Evolutionary conservation across 1,284 basidiomycete species (phyloP).

Genomic region (Sanghuangporus sanghuang): DNA sequence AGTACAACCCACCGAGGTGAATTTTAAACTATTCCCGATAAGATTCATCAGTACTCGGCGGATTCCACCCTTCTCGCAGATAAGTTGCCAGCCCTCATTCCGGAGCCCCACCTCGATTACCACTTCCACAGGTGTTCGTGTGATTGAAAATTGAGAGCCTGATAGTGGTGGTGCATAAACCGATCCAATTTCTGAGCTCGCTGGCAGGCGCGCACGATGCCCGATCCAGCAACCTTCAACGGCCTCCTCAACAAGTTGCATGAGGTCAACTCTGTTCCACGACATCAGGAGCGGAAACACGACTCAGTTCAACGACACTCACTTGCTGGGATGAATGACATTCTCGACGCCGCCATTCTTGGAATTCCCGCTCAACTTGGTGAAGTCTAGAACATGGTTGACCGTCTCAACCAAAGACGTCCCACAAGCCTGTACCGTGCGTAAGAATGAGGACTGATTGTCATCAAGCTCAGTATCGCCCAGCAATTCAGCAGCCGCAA

Average conservation of each 20-base stretch:
- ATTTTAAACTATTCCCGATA: conserved; percentile 93
- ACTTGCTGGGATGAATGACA: conserved; percentile 67
- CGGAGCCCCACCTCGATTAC: conserved; percentile 83
- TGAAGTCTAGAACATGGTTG: conserved; percentile 96
- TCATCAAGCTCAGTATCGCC: conserved; percentile 78
- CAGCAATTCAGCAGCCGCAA: conserved; percentile 87
- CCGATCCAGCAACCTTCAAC: conserved; percentile 96
- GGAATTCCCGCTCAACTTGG: conserved; percentile 87
- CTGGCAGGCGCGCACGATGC: conserved; percentile 73
- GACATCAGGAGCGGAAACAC: neutral
- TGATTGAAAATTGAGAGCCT: conserved; percentile 27
- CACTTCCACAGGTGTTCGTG: conserved; percentile 65
- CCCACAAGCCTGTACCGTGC: conserved; percentile 85
- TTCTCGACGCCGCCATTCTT: conserved; percentile 73
- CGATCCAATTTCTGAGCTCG: conserved; percentile 81
- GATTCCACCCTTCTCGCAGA: conserved; percentile 90
- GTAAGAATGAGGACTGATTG: conserved; percentile 82
- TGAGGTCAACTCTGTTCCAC: conserved; percentile 67
- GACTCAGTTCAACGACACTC: conserved; percentile 22
- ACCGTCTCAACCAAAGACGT: conserved; percentile 84
- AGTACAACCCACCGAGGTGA: conserved; percentile 58
- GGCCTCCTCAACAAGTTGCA: conserved; percentile 90
- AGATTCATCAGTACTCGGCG: conserved; percentile 93
- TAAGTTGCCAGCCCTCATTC: conserved; percentile 79
- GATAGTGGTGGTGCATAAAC: conserved; percentile 81